Conservation (phyloP, 768 basidiomycete species). For the Udeniomyces megalosporus region DNA sequence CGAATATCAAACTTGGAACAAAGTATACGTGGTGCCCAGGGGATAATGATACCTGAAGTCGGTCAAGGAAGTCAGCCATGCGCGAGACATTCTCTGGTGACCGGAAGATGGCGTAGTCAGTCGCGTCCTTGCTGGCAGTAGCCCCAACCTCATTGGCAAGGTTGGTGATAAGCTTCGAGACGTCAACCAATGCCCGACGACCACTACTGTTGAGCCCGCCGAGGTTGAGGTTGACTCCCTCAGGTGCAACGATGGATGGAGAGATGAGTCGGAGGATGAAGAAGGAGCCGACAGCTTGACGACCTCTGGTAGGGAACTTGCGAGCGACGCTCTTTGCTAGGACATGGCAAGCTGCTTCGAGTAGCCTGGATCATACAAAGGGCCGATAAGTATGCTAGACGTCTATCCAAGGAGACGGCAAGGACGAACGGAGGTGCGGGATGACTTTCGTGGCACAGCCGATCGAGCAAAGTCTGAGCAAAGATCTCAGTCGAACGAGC, state of each 20-base stretch:
- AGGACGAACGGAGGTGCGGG: too few species aligned
- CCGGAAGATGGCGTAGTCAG: not conserved
- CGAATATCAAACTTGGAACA: too few species aligned
- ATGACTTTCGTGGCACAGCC: not conserved
- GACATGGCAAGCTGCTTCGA: slow-evolving; percentile 4
- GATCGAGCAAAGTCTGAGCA: slow-evolving; percentile 10
- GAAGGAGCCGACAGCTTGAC: slow-evolving; percentile 5
- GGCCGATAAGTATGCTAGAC: too few species aligned
- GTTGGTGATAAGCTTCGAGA: slow-evolving; percentile 9
- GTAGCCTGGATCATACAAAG: not conserved
- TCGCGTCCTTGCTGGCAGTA: not conserved
- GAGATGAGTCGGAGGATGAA: slow-evolving; percentile 7
- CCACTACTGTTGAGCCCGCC: not conserved
- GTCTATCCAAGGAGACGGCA: too few species aligned
- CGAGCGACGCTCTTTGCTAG: slow-evolving; percentile 3
- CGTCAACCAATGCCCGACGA: slow-evolving; percentile 8
- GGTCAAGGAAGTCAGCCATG: not conserved
- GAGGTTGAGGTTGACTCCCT: not conserved
- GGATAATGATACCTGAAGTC: not conserved
- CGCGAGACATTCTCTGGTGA: not conserved
- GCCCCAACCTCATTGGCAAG: slow-evolving; percentile 7
- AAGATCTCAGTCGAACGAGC: not conserved
- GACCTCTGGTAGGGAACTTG: not conserved
- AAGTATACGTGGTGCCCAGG: not conserved
- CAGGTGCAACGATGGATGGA: not conserved